Base-by-base conservation (phyloP, 1,284 basidiomycete genomes). In the Ceratobasidium sp. region DNA sequence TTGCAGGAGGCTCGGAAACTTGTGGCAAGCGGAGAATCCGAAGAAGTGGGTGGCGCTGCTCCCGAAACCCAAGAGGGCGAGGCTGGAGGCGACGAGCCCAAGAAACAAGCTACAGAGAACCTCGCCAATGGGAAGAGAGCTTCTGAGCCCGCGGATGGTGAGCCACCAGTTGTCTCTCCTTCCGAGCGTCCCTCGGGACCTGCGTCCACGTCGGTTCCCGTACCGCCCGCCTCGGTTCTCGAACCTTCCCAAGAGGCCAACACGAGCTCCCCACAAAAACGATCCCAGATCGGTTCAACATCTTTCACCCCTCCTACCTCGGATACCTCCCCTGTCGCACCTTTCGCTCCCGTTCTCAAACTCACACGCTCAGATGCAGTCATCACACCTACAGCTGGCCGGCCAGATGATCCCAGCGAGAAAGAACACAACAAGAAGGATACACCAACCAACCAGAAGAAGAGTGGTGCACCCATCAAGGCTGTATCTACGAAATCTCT, bases 341-440 rank as follows among this genome's bases (percentile, higher is more conserved):
- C 54, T 57, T 22, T 52, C n/a, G 37, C 37, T 34, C 17, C 51
- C 57, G 68, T 46, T 54, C 57, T 59, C 56, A 71, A 46, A 49
- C 69, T 71, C 17, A 71, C 57, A n/a, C 69, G 22, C 43, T 70
- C 68, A 13, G 68, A 56, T 22, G n/a, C 51, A 40, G 56, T 61
- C 40, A 71, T 71, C 29, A 49, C 56, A 4, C n/a, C 56, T 15
- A 61, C 69, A 1, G 69, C 32, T 32, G 69, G 52, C 2, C 13
- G 56, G 19, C 37, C 69, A 34, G 40, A 49, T n/a, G 69, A 19
- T 34, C 32, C 67, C 6, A 54, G 9, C 13, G 46, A n/a, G 22
- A 69, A 49, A 29, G 54, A 71, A 15, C 19, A 15, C 2, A 32
- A 25, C n/a, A n/a, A 44, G n/a, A 64, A 29, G 61, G 25, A 64